A percentile compares a stretch with the other conserved stretches of the same genome.
Conservation (phyloP, 768 basidiomycete genomes). For the Strobilomyces dryophilus region DNA sequence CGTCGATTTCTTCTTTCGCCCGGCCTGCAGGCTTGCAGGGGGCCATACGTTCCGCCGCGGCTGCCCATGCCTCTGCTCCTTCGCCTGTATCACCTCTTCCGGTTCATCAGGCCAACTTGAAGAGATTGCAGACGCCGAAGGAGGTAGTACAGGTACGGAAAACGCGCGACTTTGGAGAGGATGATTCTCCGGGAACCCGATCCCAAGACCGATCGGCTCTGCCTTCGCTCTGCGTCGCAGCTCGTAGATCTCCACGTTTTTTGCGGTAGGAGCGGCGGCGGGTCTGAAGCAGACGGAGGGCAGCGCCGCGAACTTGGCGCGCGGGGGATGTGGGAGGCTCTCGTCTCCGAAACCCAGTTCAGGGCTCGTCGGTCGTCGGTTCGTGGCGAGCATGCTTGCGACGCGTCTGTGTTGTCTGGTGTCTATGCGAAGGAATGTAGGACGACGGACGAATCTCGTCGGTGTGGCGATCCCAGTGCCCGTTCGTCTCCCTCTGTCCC, state of each 20-base stretch:
- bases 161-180: slow-evolving; percentile 15
- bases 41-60: slow-evolving; percentile 1
- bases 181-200: slow-evolving; percentile 26
- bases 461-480: background rate
- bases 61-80: background rate
- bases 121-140: background rate
- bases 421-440: slow-evolving; percentile 19
- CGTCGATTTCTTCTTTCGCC: background rate
- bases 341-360: background rate
- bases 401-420: slow-evolving; percentile 25
- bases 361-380: slow-evolving; percentile 2
- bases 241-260: slow-evolving; percentile 7
- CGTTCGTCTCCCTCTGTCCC: background rate
- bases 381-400: slow-evolving; percentile 21
- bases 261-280: background rate
- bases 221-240: slow-evolving; percentile 9
- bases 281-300: background rate
- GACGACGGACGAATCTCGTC: slow-evolving; percentile 3
- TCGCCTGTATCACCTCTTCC: background rate
- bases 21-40: background rate
- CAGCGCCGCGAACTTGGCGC: background rate
- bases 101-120: background rate
- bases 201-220: slow-evolving; percentile 23
- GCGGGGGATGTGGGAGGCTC: background rate
- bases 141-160: slow-evolving; percentile 14